Base-by-base conservation (phyloP, 2,329 filamentous ascomycete genomes). In the Pseudogymnoascus sp. region DNA sequence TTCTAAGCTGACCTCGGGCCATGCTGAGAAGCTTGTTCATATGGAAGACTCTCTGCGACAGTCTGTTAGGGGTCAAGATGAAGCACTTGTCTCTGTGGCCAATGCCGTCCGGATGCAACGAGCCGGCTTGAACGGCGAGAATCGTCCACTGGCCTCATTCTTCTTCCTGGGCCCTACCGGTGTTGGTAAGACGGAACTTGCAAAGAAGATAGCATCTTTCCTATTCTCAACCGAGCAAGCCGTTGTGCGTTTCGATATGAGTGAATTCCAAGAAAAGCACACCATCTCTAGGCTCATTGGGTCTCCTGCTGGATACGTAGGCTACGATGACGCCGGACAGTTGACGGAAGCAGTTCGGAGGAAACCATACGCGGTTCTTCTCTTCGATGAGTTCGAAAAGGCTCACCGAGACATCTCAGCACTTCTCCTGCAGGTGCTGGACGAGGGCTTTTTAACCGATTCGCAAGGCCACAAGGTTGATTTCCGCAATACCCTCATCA, bases 361-460 rank as follows among this genome's bases (percentile, higher is more conserved):
- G 65, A 97, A 97, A 75, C 95, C 95, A 0, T 97, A 97, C 69
- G 93, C 93, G 0, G 91, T 99, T 0, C 82, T 99, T 0, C 82
- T 99, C 1, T 96, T 99, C 70, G 95, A 99, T 74, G 95, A 97
- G 74, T 97, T 97, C 70, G 95, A 99, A 73, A 97, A 99, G 74
- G 95, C 93, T 0, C 95, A 97, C 73, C 88, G 91, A 62, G 95
- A 99, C 70, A 97, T 97, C 68, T 96, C 91, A 0, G 89, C 93
- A 0, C 81, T 99, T 2, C 83, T 99, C 3, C 84, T 99, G 3
- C 95, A 97, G 75, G 93, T 97, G 0, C 84, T 99, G 0, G 95
- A 97, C 72, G 95, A 97, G 74, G 95, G 95, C 2, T 97, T 95
- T 78, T 83, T 99, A 60, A 97, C 93, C 0, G 95, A 97, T 73